These are phyloP conservation scores for California macrophylla DNA, from an alignment of 441 rosid genomes.

Conservation along the genomic window DNA sequence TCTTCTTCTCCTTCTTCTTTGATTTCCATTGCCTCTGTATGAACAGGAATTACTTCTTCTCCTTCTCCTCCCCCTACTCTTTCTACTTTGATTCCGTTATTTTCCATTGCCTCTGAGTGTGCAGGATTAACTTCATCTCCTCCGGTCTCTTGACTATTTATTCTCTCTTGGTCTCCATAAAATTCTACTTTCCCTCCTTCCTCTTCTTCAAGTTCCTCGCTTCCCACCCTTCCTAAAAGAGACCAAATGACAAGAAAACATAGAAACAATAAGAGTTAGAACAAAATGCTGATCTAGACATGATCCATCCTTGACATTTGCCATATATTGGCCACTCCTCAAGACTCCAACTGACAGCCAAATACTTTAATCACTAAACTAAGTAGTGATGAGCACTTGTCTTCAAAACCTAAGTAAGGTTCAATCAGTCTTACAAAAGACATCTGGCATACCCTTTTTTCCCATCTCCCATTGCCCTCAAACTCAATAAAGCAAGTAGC, in stretches of 20 bases:
- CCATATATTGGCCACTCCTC: not conserved
- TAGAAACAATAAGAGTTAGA: not conserved
- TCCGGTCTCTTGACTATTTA: not conserved
- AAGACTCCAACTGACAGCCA: not conserved
- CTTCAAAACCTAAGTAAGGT: not conserved
- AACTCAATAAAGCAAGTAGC: not conserved
- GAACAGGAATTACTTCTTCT: not conserved
- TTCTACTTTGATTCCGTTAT: not conserved
- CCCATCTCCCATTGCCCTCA: not conserved
- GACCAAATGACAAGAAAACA: not conserved
- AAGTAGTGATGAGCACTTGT: not conserved
- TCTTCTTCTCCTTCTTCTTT: not conserved
- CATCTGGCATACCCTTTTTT: not conserved
- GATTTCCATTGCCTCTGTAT: not conserved
- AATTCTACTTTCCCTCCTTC: not conserved
- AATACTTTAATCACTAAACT: not conserved
- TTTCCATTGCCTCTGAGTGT: not conserved
- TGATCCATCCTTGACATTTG: not conserved
- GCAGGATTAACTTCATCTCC: not conserved
- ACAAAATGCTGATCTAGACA: not conserved
- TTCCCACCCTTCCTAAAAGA: not conserved
- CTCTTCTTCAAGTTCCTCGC: not conserved
- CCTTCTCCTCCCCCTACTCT: not conserved
- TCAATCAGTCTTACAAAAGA: not conserved
- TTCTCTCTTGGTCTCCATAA: not conserved